Conservation (phyloP, 495 filamentous ascomycete genomes). For the Hypomontagnella monticulosa region DNA sequence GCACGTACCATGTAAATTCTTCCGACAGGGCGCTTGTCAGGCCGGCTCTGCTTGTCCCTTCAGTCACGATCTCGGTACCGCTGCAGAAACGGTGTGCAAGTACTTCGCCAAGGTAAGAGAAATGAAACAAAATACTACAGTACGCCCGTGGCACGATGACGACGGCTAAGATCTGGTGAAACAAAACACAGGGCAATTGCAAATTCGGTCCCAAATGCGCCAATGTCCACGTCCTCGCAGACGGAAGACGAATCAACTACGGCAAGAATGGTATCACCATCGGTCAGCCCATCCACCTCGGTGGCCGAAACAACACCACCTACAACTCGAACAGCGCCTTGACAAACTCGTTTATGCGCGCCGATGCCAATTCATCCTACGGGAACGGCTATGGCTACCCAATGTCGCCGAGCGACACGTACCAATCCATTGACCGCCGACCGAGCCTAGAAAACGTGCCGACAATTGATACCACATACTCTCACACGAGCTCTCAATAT, state of each 20-base stretch:
- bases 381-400: constrained; percentile 49
- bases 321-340: constrained; percentile 75
- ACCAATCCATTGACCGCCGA: constrained; percentile 55
- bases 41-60: constrained; percentile 96
- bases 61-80: constrained; percentile 84
- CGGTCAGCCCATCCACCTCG: constrained; percentile 66
- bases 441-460: constrained; percentile 67
- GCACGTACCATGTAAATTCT: constrained; percentile 99
- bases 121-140: constrained; percentile 8
- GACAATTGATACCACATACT: constrained; percentile 81
- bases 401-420: constrained; percentile 50
- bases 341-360: constrained; percentile 83
- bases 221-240: constrained; percentile 91
- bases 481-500: constrained; percentile 79
- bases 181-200: constrained; percentile 83
- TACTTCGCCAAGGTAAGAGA: constrained; percentile 92
- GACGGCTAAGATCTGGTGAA: constrained; percentile 48
- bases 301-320: constrained; percentile 74
- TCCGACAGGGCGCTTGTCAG: constrained; percentile 93
- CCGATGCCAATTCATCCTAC: constrained; percentile 63
- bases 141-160: constrained; percentile 10
- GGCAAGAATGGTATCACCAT: constrained; percentile 64
- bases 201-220: constrained; percentile 99
- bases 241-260: constrained; percentile 89
- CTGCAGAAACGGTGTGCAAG: constrained; percentile 90